Conservation (phyloP, 371 early-diverging fungal species). For the Syncephalastrum sp. region DNA sequence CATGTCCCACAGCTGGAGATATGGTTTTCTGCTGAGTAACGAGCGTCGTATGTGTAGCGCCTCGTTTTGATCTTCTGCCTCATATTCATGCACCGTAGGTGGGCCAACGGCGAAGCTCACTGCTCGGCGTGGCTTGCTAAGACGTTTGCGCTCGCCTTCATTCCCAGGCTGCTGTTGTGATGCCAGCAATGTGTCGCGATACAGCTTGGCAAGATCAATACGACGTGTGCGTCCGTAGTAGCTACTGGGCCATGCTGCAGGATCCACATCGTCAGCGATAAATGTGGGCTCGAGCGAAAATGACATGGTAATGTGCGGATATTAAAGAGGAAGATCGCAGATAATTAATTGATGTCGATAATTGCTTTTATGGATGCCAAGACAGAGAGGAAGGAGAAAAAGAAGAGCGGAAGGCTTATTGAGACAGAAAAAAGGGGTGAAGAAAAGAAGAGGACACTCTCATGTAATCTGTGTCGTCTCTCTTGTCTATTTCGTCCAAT, state of each 20-base stretch:
- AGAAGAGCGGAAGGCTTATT: background rate
- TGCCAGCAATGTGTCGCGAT: constrained; percentile 13
- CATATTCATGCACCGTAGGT: constrained; percentile 39
- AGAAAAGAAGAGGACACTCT: too few relatives aligned
- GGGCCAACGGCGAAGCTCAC: constrained; percentile 34
- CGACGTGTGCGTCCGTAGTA: constrained; percentile 22
- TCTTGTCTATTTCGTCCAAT: too few relatives aligned
- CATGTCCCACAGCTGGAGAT: too few relatives aligned
- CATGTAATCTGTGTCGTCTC: too few relatives aligned
- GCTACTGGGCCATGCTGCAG: constrained; percentile 28
- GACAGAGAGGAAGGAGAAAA: background rate
- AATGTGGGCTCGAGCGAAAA: too few relatives aligned
- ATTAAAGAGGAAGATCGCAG: background rate
- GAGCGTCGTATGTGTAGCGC: background rate
- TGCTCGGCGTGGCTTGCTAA: constrained; percentile 11
- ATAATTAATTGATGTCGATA: too few relatives aligned
- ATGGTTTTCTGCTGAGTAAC: too few relatives aligned
- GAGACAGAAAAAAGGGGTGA: too few relatives aligned
- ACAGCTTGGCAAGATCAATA: constrained; percentile 23
- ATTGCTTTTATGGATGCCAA: background rate
- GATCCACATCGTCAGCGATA: constrained; percentile 42
- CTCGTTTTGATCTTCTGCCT: constrained; percentile 23
- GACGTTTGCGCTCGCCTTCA: too few relatives aligned
- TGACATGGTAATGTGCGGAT: too few relatives aligned
- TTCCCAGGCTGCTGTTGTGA: constrained; percentile 4